Percentiles rank a stretch among this genome's conserved stretches.
phyloP scores from a whole-genome alignment of 2,329 filamentous ascomycete genomes.

The Dryadomyces quercus-mongolicae region DNA sequence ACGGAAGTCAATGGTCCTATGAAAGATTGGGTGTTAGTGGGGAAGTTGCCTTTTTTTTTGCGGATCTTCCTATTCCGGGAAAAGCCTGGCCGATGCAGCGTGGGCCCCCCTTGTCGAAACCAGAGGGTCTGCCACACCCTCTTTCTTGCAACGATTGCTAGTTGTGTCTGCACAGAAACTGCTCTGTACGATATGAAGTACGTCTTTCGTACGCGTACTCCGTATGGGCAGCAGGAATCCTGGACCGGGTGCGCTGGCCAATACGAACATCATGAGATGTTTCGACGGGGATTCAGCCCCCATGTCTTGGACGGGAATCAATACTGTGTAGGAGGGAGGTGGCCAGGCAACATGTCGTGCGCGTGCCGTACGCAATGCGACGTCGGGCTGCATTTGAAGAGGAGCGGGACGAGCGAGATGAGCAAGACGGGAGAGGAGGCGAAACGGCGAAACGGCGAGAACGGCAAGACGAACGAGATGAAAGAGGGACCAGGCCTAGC shows the following conservation, averaged over 20 bases:
- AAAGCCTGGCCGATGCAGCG: background rate
- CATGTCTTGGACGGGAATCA: no score
- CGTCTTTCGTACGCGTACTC: no score
- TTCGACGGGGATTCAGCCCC: background rate
- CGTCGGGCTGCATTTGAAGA: background rate
- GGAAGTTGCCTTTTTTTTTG: background rate
- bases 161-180: background rate
- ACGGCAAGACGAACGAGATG: no score
- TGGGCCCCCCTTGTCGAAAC: constrained; percentile 8
- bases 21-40: no score
- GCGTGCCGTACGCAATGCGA: background rate
- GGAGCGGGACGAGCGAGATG: background rate
- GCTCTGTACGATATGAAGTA: background rate
- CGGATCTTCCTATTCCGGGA: background rate
- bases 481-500: no score
- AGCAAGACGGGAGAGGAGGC: background rate
- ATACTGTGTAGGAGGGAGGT: no score
- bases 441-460: no score
- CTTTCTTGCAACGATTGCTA: background rate
- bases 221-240: no score
- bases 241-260: no score
- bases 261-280: background rate
- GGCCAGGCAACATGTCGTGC: background rate
- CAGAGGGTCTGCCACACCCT: constrained; percentile 3
- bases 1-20: no score